Evolutionary conservation across 306 rosid species (phyloP), one percentile per base, ranked within the genome.

Genomic region (Macrotyloma uniflorum): DNA sequence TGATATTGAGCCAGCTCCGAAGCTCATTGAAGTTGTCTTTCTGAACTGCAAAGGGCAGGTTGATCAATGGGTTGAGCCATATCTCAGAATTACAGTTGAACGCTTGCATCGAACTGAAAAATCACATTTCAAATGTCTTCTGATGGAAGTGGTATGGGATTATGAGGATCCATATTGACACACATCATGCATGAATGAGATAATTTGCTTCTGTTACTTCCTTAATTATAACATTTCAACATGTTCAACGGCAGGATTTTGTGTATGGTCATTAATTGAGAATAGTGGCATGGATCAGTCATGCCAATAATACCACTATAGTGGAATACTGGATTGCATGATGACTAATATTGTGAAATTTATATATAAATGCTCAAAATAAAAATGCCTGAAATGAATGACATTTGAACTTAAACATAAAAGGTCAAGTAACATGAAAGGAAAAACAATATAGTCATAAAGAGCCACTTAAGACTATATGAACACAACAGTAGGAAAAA

Each of bases 51-150:
- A 78, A 83, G 97, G 98, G 78, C 97, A 90, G 86, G 97, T 92
- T 79, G 98, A 94, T 87, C 95, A 87, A 35, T 94, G 97, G 98
- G 90, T 94, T 75, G 98, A 89, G 75, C 97, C 97, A 32, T 94
- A 94, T 84, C 89, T 94, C 46, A 92, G 93, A 83, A 80, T 88
- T 70, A 86, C 97, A 28, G 82, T 89, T 79, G 92, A 94, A 74
- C 91, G 98, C 20, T 77, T 94, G 83, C 93, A 65, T 36, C 87
- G 89, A 71, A 76, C 97, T 62, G 89, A 88, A 83, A 94, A 88
- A 64, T 67, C 97, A 40, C 79, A 85, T 83, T 82, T 94, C 62
- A 94, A 92, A 79, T 94, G 98, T 88, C 97, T 94, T 83, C 93
- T 94, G 18, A 83, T 94, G 82, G 92, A 80, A 89, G 98, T 94